These are phyloP conservation scores for Penicillium roqueforti DNA, from an alignment of 495 filamentous ascomycete species.

Conservation along the genomic window DNA sequence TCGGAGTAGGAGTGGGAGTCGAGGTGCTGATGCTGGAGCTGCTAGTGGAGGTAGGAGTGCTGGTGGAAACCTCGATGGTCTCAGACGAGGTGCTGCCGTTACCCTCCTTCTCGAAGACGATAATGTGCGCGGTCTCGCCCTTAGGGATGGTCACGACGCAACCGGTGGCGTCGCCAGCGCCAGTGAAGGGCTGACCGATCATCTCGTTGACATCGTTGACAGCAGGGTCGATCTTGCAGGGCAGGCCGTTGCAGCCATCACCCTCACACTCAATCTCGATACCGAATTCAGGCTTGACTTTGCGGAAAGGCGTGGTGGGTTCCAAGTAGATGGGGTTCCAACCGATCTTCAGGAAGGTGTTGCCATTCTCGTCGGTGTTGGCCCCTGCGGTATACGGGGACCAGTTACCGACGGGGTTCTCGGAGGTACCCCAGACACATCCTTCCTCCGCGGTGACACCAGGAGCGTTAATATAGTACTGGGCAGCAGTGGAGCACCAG, in stretches of 20 bases:
- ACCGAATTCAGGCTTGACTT: slow-evolving; percentile 60
- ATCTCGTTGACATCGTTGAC: slow-evolving; percentile 59
- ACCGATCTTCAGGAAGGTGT: slow-evolving; percentile 71
- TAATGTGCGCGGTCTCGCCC: slow-evolving; percentile 62
- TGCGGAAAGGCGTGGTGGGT: slow-evolving; percentile 51
- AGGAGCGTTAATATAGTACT: slow-evolving; percentile 81
- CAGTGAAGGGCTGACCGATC: slow-evolving; percentile 45
- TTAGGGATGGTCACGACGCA: slow-evolving; percentile 75
- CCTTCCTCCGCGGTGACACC: slow-evolving; percentile 56
- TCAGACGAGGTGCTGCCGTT: slow-evolving; percentile 19
- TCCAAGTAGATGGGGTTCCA: slow-evolving; percentile 76
- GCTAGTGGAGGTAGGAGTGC: slow-evolving; percentile 17
- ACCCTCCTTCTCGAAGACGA: slow-evolving; percentile 52
- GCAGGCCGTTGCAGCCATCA: slow-evolving; percentile 66
- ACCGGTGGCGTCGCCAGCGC: slow-evolving; percentile 68
- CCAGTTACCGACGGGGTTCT: slow-evolving; percentile 73
- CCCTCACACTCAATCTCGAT: slow-evolving; percentile 65
- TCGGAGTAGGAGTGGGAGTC: slow-evolving; percentile 16
- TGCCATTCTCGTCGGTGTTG: slow-evolving; percentile 60
- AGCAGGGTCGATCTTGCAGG: slow-evolving; percentile 68
- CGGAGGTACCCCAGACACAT: slow-evolving; percentile 67
- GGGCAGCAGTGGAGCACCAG: slow-evolving; percentile 70
- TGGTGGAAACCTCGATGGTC: slow-evolving; percentile 13
- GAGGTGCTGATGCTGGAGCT: slow-evolving; percentile 26
- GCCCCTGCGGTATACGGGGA: slow-evolving; percentile 73